Evolutionary conservation across 495 filamentous ascomycete species (phyloP).

Genomic region (Polyplosphaeria fusca): DNA sequence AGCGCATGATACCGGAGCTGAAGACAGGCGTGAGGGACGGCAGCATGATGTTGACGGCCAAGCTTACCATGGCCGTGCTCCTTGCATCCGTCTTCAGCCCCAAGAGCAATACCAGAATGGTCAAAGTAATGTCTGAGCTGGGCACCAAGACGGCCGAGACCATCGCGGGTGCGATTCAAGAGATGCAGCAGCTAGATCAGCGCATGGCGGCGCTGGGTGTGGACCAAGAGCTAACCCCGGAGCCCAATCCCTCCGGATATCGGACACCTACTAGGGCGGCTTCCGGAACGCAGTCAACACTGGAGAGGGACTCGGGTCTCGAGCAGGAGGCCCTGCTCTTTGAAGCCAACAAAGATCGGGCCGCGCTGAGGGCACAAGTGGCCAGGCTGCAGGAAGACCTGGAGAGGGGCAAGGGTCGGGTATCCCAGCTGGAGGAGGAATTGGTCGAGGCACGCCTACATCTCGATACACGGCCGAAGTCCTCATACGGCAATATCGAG

Average conservation of each 20-base stretch:
- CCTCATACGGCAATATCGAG: slow-evolving; percentile 34
- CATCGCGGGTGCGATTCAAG: slow-evolving; percentile 38
- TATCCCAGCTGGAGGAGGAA: slow-evolving; percentile 40
- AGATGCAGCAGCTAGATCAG: slow-evolving; percentile 37
- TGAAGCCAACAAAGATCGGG: slow-evolving; percentile 30
- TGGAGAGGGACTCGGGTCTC: slow-evolving; percentile 39
- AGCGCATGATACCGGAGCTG: slow-evolving; percentile 52
- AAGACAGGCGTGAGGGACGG: slow-evolving; percentile 55
- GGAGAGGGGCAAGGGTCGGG: slow-evolving; percentile 27
- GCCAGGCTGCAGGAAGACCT: slow-evolving; percentile 31
- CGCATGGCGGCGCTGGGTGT: slow-evolving; percentile 30
- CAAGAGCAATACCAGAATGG: slow-evolving; percentile 41
- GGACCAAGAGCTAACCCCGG: slow-evolving; percentile 28
- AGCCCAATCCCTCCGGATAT: slow-evolving; percentile 22
- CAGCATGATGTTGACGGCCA: slow-evolving; percentile 33
- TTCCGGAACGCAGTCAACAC: slow-evolving; percentile 11
- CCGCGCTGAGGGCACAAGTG: slow-evolving; percentile 18
- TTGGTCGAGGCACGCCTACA: slow-evolving; percentile 38
- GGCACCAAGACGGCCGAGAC: slow-evolving; percentile 34
- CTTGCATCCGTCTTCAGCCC: slow-evolving; percentile 39
- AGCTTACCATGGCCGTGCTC: slow-evolving; percentile 38
- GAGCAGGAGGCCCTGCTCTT: slow-evolving; percentile 38
- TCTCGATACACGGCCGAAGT: slow-evolving; percentile 31
- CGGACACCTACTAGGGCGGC: slow-evolving; percentile 24
- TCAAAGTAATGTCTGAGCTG: slow-evolving; percentile 37